These are phyloP conservation scores for Aspergillus carbonarius DNA, from an alignment of 2,329 filamentous ascomycete genomes.

Conservation along the genomic window DNA sequence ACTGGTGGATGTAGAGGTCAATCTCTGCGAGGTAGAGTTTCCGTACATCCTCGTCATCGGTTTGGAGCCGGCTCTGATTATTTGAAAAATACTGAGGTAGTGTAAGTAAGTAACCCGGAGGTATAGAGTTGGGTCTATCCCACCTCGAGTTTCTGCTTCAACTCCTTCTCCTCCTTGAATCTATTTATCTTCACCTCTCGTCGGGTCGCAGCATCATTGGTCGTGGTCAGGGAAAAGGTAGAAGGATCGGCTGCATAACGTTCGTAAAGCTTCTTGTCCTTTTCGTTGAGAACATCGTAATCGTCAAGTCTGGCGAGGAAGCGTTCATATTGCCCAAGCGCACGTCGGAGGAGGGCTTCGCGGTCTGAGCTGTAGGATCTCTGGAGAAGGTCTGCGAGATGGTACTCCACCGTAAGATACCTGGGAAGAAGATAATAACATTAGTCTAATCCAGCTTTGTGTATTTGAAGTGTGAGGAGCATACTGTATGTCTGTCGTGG, in stretches of 20 bases:
- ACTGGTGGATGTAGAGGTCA: constrained; percentile 69
- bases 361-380: constrained; percentile 64
- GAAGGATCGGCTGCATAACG: constrained; percentile 69
- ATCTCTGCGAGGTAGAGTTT: constrained; percentile 76
- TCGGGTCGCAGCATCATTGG: constrained; percentile 65
- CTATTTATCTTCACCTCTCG: constrained; percentile 82
- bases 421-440: constrained; percentile 35
- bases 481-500: constrained; percentile 79
- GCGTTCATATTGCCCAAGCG: constrained; percentile 70
- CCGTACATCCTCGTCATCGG: constrained; percentile 82
- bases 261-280: constrained; percentile 69
- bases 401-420: constrained; percentile 74
- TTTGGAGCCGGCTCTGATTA: constrained; percentile 61
- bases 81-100: constrained; percentile 56
- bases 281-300: constrained; percentile 68
- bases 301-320: constrained; percentile 75
- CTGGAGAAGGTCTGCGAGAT: constrained; percentile 76
- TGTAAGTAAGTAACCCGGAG: constrained; percentile 15
- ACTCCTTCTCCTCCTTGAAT: constrained; percentile 79
- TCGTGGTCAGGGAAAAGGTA: constrained; percentile 70
- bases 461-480: constrained; percentile 7
- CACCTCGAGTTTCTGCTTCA: constrained; percentile 79
- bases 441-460: constrained; percentile 20
- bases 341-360: constrained; percentile 59
- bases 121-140: constrained; percentile 19